Evolutionary conservation across 768 basidiomycete genomes (phyloP).

Genomic region (Lactarius evosmus): DNA sequence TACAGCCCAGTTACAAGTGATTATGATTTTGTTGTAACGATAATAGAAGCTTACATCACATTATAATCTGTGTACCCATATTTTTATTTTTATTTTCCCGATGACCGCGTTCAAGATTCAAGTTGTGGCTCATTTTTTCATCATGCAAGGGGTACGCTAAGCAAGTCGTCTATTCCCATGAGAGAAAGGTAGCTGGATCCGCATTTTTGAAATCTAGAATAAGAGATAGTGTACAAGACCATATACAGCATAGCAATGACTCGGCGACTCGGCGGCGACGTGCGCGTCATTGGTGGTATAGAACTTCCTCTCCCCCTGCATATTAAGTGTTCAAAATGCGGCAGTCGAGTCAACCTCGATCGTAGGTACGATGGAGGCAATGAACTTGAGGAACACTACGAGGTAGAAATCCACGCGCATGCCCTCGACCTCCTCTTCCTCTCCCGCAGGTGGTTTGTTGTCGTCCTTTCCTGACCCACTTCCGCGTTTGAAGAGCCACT

Average conservation of each 20-base stretch:
- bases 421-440: constrained; percentile 77
- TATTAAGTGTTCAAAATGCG: constrained; percentile 33
- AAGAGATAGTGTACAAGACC: constrained; percentile 22
- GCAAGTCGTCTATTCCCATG: background rate
- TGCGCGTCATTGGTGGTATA: constrained; percentile 23
- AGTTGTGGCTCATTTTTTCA: background rate
- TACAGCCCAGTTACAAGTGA: no score
- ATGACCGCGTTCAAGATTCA: no score
- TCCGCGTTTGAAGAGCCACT: constrained; percentile 77
- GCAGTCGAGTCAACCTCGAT: constrained; percentile 97
- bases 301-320: constrained; percentile 12
- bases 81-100: no score
- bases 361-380: constrained; percentile 96
- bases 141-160: background rate
- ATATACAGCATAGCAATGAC: constrained; percentile 20
- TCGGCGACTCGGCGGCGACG: constrained; percentile 4
- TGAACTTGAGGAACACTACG: constrained; percentile 98
- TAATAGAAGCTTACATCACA: no score
- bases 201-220: constrained; percentile 14
- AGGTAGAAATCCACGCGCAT: constrained; percentile 98
- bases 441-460: constrained; percentile 42
- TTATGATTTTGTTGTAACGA: no score
- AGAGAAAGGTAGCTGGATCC: constrained; percentile 6
- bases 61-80: no score
- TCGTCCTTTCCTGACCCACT: constrained; percentile 57